Conservation (phyloP, 169 alveolate genomes). For the Toxoplasma gondii region DNA sequence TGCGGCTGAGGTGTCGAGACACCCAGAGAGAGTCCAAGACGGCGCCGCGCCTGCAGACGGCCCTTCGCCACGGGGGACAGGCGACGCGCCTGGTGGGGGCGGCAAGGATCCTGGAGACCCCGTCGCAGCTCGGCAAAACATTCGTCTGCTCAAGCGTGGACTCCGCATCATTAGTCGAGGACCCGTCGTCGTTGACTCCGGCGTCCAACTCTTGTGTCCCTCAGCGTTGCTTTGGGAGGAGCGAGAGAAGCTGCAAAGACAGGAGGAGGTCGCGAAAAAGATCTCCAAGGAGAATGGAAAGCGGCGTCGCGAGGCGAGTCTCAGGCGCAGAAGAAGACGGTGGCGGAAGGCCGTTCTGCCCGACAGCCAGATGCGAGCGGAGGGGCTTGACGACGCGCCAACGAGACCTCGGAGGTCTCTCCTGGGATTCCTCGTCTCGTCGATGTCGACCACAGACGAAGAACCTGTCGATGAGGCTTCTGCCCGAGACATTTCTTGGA, state of each 20-base stretch:
- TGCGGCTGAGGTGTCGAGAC: conserved; percentile 32
- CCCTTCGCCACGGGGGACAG: too few relatives aligned
- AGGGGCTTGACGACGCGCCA: neutral
- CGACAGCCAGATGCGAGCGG: neutral
- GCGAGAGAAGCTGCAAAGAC: neutral
- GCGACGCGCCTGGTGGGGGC: too few relatives aligned
- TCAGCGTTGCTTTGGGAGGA: neutral
- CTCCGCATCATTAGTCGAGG: neutral
- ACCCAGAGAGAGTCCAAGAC: neutral
- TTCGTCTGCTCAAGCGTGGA: neutral
- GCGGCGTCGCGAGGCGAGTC: neutral
- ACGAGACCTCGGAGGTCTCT: neutral
- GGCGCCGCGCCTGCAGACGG: neutral
- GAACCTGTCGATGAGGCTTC: neutral
- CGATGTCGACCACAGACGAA: neutral
- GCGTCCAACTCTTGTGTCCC: neutral
- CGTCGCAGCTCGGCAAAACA: neutral
- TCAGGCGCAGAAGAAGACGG: neutral
- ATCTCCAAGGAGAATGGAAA: neutral
- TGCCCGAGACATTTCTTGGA: neutral
- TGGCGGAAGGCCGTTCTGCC: too few relatives aligned
- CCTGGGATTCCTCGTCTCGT: neutral
- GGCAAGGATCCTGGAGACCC: too few relatives aligned
- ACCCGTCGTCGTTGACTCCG: neutral
- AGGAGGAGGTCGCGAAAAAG: neutral